These are phyloP conservation scores for Apophysomyces ossiformis DNA, from an alignment of 371 early-diverging fungal species.

Conservation along the genomic window DNA sequence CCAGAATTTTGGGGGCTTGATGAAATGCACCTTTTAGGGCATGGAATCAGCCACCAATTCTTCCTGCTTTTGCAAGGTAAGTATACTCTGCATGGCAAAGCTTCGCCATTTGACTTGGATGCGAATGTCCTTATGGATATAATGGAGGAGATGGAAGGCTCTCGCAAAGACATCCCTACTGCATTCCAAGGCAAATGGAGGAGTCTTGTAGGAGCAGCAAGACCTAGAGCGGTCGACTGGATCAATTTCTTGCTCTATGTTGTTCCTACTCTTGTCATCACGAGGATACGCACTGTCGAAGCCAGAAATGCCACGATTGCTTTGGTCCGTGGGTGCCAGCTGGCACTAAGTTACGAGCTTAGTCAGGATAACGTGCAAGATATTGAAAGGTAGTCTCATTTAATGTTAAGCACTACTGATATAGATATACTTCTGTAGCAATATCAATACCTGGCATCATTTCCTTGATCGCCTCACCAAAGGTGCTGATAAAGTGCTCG, in stretches of 20 bases:
- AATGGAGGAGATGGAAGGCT: not conserved
- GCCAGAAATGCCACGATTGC: not conserved
- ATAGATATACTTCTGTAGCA: not conserved
- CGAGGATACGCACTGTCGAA: not conserved
- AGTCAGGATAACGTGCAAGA: not conserved
- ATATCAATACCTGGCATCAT: not conserved
- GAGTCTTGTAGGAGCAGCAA: not conserved
- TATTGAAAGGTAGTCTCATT: not conserved
- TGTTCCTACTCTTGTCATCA: not conserved
- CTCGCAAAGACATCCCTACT: not conserved
- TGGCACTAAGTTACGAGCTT: not conserved
- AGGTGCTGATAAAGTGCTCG: not conserved
- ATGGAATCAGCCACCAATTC: not conserved
- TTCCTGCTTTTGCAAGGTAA: not conserved
- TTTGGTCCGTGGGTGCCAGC: not conserved
- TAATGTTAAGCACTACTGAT: not conserved
- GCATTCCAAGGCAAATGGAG: not conserved
- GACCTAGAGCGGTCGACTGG: not conserved
- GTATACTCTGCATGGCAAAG: not conserved
- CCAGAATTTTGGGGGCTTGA: not conserved
- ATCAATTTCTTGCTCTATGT: not conserved
- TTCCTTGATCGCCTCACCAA: not conserved
- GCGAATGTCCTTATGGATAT: not conserved
- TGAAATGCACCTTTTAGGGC: not conserved
- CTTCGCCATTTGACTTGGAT: not conserved